Percentiles rank a stretch among this genome's conserved stretches.
phyloP scores from a whole-genome alignment of 2,329 filamentous ascomycete species.

The Phymatotrichopsis omnivora region DNA sequence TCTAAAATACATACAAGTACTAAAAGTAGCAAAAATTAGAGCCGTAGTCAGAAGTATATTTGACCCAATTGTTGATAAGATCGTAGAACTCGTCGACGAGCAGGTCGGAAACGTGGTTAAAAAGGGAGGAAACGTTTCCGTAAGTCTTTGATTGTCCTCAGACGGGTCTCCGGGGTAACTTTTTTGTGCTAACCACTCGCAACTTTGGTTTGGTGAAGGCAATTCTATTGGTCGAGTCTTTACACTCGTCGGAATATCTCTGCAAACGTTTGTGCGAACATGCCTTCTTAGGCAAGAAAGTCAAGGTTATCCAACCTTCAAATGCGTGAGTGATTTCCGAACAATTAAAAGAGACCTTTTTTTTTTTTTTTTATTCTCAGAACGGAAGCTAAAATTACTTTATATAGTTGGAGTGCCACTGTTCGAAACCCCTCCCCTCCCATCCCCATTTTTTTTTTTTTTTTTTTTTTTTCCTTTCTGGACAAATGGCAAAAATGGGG shows the following conservation, averaged over 20 bases:
- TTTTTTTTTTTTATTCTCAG: neutral
- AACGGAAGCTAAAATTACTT: neutral
- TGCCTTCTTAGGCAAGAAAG: neutral
- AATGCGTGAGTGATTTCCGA: slow-evolving; percentile 11
- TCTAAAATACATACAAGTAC: slow-evolving; percentile 39
- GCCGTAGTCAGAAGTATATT: slow-evolving; percentile 29
- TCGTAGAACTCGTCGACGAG: slow-evolving; percentile 28
- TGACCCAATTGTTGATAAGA: slow-evolving; percentile 28
- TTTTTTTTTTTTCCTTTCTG: slow-evolving; percentile 14
- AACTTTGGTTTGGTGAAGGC: too few species aligned
- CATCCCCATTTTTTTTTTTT: slow-evolving; percentile 22
- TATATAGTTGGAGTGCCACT: slow-evolving; percentile 15
- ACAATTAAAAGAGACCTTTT: neutral
- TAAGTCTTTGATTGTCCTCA: too few species aligned
- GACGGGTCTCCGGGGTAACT: neutral
- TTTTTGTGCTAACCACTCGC: too few species aligned
- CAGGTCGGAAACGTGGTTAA: slow-evolving; percentile 29
- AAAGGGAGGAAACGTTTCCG: slow-evolving; percentile 17
- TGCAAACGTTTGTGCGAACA: too few species aligned
- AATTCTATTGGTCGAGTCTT: too few species aligned
- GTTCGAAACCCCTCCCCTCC: too few species aligned
- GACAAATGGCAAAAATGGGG: slow-evolving; percentile 15
- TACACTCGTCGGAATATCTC: too few species aligned
- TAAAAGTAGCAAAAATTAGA: too few species aligned
- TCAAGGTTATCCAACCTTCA: slow-evolving; percentile 8